Evolutionary conservation across 495 filamentous ascomycete genomes (phyloP).

Genomic region (Coniosporium apollinis): DNA sequence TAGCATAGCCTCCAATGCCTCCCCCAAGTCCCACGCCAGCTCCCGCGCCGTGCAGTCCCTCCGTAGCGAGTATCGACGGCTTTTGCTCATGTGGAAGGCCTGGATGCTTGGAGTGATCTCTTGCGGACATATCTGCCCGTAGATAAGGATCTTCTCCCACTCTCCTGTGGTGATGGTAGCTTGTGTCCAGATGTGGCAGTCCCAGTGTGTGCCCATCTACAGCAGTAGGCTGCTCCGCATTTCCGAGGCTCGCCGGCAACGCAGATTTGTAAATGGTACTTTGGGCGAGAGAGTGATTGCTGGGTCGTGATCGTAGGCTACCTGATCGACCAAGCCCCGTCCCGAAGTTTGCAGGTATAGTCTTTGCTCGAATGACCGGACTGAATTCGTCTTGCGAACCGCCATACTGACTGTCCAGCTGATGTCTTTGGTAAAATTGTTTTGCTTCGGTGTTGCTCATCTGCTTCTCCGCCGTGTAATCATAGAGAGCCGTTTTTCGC

Average conservation of each 20-base stretch:
- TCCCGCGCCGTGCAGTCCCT: slow-evolving; percentile 35
- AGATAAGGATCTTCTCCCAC: slow-evolving; percentile 18
- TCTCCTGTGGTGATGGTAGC: slow-evolving; percentile 4
- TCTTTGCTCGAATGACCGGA: slow-evolving; percentile 29
- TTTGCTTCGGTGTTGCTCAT: slow-evolving; percentile 85
- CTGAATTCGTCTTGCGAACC: slow-evolving; percentile 32
- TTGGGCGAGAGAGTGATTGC: slow-evolving; percentile 17
- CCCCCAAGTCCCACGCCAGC: slow-evolving; percentile 33
- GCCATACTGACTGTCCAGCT: slow-evolving; percentile 37
- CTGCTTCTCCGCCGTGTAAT: slow-evolving; percentile 76
- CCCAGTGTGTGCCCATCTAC: slow-evolving; percentile 16
- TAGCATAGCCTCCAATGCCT: slow-evolving; percentile 29
- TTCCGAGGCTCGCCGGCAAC: slow-evolving; percentile 17
- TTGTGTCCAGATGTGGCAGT: slow-evolving; percentile 10
- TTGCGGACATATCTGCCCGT: slow-evolving; percentile 29
- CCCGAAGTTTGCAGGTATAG: slow-evolving; percentile 16
- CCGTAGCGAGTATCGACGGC: slow-evolving; percentile 25
- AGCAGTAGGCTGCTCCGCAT: slow-evolving; percentile 16
- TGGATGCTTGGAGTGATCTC: slow-evolving; percentile 28
- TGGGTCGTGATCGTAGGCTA: slow-evolving; percentile 19
- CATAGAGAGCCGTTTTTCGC: slow-evolving; percentile 66
- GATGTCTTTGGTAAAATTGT: slow-evolving; percentile 84
- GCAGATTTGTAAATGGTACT: slow-evolving; percentile 4
- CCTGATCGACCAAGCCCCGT: slow-evolving; percentile 8
- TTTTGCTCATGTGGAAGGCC: slow-evolving; percentile 32